Conservation (phyloP, 495 filamentous ascomycete genomes). For the Cercophora scortea region DNA sequence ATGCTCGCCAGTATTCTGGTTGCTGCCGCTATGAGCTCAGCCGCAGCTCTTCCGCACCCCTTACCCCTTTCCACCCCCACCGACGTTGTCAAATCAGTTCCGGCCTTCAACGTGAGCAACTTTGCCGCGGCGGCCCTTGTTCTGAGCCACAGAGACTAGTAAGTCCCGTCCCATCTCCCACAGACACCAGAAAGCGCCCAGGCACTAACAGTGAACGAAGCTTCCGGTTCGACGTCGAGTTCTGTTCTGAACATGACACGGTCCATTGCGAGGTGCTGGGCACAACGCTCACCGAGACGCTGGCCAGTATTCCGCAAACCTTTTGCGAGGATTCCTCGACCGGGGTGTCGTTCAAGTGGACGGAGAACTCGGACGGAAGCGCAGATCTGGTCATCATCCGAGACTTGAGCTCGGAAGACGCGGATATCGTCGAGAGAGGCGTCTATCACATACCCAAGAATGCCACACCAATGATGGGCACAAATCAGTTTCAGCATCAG, state of each 20-base stretch:
- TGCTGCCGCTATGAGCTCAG: too few species aligned
- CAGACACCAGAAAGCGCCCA: neutral
- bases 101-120: slow-evolving; percentile 12
- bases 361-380: neutral
- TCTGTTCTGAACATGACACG: too few species aligned
- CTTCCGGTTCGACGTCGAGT: too few species aligned
- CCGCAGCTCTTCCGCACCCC: too few species aligned
- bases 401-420: slow-evolving; percentile 3
- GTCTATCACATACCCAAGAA: slow-evolving; percentile 1
- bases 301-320: slow-evolving; percentile 10
- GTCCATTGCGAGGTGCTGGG: slow-evolving; percentile 14
- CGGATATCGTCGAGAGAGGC: slow-evolving; percentile 5
- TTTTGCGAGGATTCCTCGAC: slow-evolving; percentile 10
- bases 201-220: neutral
- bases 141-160: slow-evolving; percentile 19
- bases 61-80: too few species aligned
- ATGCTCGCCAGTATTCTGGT: too few species aligned
- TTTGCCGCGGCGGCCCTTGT: slow-evolving; percentile 15
- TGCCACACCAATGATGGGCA: slow-evolving; percentile 7
- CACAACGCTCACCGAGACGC: slow-evolving; percentile 8
- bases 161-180: neutral
- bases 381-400: slow-evolving; percentile 1
- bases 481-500: slow-evolving; percentile 11
- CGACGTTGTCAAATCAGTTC: neutral
- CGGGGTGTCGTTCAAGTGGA: slow-evolving; percentile 17